Conservation (phyloP, 495 filamentous ascomycete genomes). For the Pyrenopolyporus hunteri region DNA sequence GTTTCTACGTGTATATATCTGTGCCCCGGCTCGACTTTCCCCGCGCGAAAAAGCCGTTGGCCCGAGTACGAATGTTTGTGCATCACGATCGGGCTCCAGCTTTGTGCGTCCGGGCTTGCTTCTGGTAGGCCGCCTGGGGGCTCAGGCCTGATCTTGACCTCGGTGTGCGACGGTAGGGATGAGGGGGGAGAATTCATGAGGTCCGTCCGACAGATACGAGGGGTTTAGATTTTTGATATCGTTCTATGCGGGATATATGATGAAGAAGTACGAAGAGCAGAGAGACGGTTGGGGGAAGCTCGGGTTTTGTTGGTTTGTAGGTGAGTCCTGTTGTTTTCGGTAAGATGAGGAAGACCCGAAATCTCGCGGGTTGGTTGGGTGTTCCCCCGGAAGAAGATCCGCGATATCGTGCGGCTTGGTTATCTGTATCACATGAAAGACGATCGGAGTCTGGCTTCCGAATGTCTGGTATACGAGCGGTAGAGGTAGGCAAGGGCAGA, state of each 20-base stretch:
- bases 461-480: neutral
- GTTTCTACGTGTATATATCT: no score
- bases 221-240: neutral
- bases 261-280: neutral
- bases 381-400: conserved; percentile 10
- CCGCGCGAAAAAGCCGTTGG: conserved; percentile 2
- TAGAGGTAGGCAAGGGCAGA: no score
- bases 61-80: conserved; percentile 9
- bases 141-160: neutral
- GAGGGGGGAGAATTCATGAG: neutral
- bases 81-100: no score
- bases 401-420: conserved; percentile 26
- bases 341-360: no score
- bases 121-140: conserved; percentile 2
- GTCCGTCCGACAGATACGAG: conserved; percentile 3
- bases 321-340: conserved; percentile 7
- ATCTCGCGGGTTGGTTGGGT: neutral
- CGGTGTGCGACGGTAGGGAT: conserved; percentile 9
- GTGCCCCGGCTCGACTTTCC: conserved; percentile 15
- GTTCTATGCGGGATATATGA: neutral
- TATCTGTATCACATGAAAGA: conserved; percentile 34
- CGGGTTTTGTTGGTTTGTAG: neutral
- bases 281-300: neutral
- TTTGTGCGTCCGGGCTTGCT: neutral
- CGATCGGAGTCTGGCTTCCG: neutral